phyloP scores from a whole-genome alignment of 148 eudicot species.

The Amaranthus palmeri region DNA sequence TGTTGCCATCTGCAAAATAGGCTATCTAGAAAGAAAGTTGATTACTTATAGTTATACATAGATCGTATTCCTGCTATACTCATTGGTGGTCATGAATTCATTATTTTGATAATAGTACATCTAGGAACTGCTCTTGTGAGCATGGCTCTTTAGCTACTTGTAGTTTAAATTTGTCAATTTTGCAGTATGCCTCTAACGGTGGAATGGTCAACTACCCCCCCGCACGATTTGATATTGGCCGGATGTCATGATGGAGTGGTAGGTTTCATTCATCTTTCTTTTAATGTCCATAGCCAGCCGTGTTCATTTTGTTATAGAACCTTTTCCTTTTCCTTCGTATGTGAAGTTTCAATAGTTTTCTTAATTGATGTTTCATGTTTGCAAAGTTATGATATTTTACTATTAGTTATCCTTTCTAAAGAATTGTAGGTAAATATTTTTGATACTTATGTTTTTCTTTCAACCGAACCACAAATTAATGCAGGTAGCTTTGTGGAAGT shows the following conservation, averaged over 20 bases:
- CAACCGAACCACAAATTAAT: not conserved
- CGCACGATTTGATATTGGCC: slow-evolving; percentile 77
- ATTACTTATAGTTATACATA: not conserved
- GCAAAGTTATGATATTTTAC: slow-evolving; percentile 2
- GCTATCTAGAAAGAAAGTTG: not conserved
- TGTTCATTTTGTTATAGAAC: not conserved
- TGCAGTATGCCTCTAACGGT: slow-evolving; percentile 80
- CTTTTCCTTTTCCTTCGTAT: not conserved
- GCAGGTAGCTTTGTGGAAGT: slow-evolving; percentile 97
- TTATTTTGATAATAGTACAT: not conserved
- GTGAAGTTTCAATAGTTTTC: not conserved
- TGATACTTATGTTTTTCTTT: not conserved
- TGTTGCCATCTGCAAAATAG: not conserved
- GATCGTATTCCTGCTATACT: not conserved
- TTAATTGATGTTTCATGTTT: slow-evolving; percentile 8
- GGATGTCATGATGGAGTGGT: slow-evolving; percentile 99
- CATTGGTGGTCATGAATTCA: not conserved
- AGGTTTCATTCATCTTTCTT: slow-evolving; percentile 16
- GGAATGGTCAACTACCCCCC: slow-evolving; percentile 86
- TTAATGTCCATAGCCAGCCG: not conserved
- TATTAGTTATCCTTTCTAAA: not conserved
- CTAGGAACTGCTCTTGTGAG: not conserved
- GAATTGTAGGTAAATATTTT: not conserved
- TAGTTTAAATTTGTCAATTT: slow-evolving; percentile 9
- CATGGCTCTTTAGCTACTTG: not conserved